Evolutionary conservation across 768 basidiomycete species (phyloP), one percentile per base, ranked within the genome.

Genomic region (Auricularia heimuer): DNA sequence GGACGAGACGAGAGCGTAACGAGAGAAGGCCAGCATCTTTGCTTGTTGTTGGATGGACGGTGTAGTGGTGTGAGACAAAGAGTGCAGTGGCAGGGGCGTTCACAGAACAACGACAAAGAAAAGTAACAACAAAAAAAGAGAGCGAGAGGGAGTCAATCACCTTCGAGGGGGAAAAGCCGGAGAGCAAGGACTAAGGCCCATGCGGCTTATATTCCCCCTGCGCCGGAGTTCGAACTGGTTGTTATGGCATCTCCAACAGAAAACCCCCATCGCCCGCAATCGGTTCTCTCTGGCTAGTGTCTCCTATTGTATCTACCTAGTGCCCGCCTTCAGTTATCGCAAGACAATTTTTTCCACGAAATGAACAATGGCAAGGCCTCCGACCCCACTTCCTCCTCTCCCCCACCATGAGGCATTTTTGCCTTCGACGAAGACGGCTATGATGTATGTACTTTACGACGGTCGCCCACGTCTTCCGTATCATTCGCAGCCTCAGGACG

Each of bases 21-120:
- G 56, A 34, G 56, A 60, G 56, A 60, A 35, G 56, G 34, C 24
- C 56, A 60, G 56, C 56, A 60, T 60, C 56, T 60, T 60, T 60
- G 29, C 29, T 29, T 29, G 33, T 51, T 51, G 47, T 51, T 16
- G 21, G 14, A 21, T 51, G 11, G 21, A 51, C 11, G 7, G 47
- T 11, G 47, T 51, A 6, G 10, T 10, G 47, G 47, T 18, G 47
- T 7, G 47, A 6, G 47, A 51, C 18, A 51, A 51, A 51, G 47
- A 51, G 47, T 6, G 47, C 24, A 29, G 56, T 10, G 54, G 14
- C 21, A 8, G 29, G 56, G 12, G 29, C 56, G 56, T 60, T 60
- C 56, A 60, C 56, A 60, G 56, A 60, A 60, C 56, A 29, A 35
- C 56, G 56, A 60, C 56, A 60, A 60, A 24, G 29, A 35, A 35